Base-by-base conservation (phyloP, 352 stramenopile genomes). In the Elongisporangium undulatum region DNA sequence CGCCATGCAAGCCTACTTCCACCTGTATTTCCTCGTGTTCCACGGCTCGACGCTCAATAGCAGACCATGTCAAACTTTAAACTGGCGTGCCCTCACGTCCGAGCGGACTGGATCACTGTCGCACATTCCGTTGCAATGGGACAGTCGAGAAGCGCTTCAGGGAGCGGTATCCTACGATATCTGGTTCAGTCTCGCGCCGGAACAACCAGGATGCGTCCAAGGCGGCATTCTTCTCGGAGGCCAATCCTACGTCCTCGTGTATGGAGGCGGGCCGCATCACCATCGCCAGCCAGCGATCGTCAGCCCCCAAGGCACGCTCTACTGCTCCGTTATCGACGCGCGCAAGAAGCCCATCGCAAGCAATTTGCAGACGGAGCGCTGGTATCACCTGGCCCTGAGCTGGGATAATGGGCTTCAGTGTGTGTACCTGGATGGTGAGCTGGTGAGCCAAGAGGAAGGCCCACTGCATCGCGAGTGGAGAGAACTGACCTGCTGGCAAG, bases 381-480 rank as follows among this genome's bases (percentile, higher is more conserved):
- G 66, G 58, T 66, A 72, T 52, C 61, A 72, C 24, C 51, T 66
- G 9, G 66, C 58, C 3, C 49, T 72, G 21, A 61, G 58, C 1
- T 66, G 55, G 53, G 19, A 62, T 6, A 19, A 41, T 15, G 51
- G 13, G 12, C n/a, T 4, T 6, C 61, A 72, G n/a, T 7, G 38
- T 16, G 51, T 68, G n/a, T 66, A 59, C 48, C 22, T 69, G 2
- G 48, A 68, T 24, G 65, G 61, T 17, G 51, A 63, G 51, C 51
- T 69, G 9, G 57, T 61, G 19, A 58, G 41, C 24, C 23, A n/a
- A 2, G 53, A 65, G 3, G n/a, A 45, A 19, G 51, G 61, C 49
- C 16, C 60, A 58, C 48, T 69, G 49, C 58, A 59, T 48, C 8
- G 23, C 39, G 26, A 61, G 60, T 48, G 65, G 65, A 4, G 29